These are phyloP conservation scores for Fragilaria crotonensis DNA, from an alignment of 108 stramenopile genomes.

Conservation along the genomic window DNA sequence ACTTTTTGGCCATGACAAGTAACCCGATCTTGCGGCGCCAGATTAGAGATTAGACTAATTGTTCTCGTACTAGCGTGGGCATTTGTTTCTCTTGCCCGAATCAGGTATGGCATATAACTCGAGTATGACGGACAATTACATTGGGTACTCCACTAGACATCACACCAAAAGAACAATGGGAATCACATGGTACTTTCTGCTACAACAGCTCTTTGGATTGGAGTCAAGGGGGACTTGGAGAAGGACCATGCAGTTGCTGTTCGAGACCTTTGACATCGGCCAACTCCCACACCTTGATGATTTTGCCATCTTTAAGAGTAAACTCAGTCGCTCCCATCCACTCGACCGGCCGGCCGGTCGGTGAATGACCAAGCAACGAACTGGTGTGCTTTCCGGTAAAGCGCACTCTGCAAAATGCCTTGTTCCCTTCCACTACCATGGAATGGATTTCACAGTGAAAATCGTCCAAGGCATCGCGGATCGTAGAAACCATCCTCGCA, in stretches of 20 bases:
- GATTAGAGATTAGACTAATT: too few species aligned
- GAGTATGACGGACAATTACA: too few species aligned
- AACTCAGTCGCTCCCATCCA: slow-evolving; percentile 62
- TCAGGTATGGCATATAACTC: too few species aligned
- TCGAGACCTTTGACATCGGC: slow-evolving; percentile 52
- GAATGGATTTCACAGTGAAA: slow-evolving; percentile 57
- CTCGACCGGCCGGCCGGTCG: slow-evolving; percentile 35
- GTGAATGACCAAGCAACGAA: slow-evolving; percentile 35
- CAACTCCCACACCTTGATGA: slow-evolving; percentile 57
- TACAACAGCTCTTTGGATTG: too few species aligned
- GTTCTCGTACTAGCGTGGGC: too few species aligned
- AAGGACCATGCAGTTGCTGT: slow-evolving; percentile 26
- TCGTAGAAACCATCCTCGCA: slow-evolving; percentile 37
- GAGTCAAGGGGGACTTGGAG: too few species aligned
- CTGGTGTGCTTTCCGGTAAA: slow-evolving; percentile 51
- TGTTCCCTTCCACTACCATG: slow-evolving; percentile 53
- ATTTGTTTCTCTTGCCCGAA: too few species aligned
- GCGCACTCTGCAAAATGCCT: slow-evolving; percentile 48
- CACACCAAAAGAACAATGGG: too few species aligned
- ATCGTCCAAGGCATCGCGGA: slow-evolving; percentile 35
- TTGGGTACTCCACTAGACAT: too few species aligned
- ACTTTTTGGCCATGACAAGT: too few species aligned
- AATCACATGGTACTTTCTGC: too few species aligned
- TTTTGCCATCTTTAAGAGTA: slow-evolving; percentile 36
- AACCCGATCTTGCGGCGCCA: too few species aligned